Conservation (phyloP, 2,329 filamentous ascomycete genomes). For the Epichloe elymi region DNA sequence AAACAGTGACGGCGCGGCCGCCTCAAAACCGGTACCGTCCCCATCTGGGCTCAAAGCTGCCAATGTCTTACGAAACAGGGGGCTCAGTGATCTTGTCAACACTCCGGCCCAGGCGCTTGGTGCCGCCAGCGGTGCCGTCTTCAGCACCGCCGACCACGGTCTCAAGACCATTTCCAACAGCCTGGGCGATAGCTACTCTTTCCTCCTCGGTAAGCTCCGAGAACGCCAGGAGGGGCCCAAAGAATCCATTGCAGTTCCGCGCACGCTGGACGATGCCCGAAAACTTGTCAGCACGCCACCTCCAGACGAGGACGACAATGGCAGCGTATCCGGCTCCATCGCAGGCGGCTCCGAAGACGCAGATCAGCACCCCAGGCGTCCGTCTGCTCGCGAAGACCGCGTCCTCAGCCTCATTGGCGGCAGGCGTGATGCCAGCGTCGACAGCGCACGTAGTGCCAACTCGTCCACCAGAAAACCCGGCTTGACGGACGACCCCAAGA, state of each 20-base stretch:
- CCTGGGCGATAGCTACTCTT: slow-evolving; percentile 84
- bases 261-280: slow-evolving; percentile 83
- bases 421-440: slow-evolving; percentile 62
- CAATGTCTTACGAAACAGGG: slow-evolving; percentile 48
- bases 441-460: slow-evolving; percentile 58
- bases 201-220: slow-evolving; percentile 76
- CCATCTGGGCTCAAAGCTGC: slow-evolving; percentile 30
- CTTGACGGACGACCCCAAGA: slow-evolving; percentile 30
- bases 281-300: slow-evolving; percentile 70
- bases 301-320: slow-evolving; percentile 48
- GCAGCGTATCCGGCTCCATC: slow-evolving; percentile 40
- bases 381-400: slow-evolving; percentile 41
- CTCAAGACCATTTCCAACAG: slow-evolving; percentile 86
- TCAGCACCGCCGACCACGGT: slow-evolving; percentile 80
- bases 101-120: slow-evolving; percentile 70
- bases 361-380: slow-evolving; percentile 16
- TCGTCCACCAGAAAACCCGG: slow-evolving; percentile 46
- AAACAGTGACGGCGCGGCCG: slow-evolving; percentile 17
- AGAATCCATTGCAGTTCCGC: slow-evolving; percentile 53
- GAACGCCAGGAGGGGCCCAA: slow-evolving; percentile 43
- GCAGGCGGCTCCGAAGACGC: slow-evolving; percentile 29
- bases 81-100: slow-evolving; percentile 76
- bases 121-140: slow-evolving; percentile 70
- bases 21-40: slow-evolving; percentile 24
- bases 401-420: slow-evolving; percentile 61